phyloP scores from a whole-genome alignment of 2,329 filamentous ascomycete species.

The Aspergillus japonicus region DNA sequence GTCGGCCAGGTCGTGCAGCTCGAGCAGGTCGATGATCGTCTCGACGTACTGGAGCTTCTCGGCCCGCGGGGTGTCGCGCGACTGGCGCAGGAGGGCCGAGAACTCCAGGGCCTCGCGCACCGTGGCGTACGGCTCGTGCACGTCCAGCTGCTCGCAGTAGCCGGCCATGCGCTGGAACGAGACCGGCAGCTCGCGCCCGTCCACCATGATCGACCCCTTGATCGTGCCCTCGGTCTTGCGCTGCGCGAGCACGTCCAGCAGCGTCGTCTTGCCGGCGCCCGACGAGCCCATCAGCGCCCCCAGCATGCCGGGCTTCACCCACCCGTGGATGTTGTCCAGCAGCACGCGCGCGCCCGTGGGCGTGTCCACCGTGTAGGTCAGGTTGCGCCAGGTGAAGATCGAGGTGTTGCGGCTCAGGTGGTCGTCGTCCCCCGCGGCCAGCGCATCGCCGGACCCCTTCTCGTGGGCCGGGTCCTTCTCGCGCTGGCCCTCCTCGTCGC shows the following conservation, averaged over 20 bases:
- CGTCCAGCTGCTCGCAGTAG: constrained; percentile 66
- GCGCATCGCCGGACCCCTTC: constrained; percentile 10
- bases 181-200: constrained; percentile 57
- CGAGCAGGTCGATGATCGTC: constrained; percentile 60
- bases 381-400: constrained; percentile 70
- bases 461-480: constrained; percentile 16
- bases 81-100: constrained; percentile 62
- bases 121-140: constrained; percentile 64
- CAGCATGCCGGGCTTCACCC: constrained; percentile 72
- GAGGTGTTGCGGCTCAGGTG: constrained; percentile 60
- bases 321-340: constrained; percentile 68
- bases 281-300: constrained; percentile 74
- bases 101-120: constrained; percentile 65
- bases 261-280: constrained; percentile 72
- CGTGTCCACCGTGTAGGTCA: constrained; percentile 67
- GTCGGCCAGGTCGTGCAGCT: constrained; percentile 61
- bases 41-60: constrained; percentile 65
- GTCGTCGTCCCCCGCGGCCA: constrained; percentile 23
- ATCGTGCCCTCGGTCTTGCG: constrained; percentile 63
- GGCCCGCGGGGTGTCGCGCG: constrained; percentile 47
- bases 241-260: constrained; percentile 71
- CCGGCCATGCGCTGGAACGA: constrained; percentile 66
- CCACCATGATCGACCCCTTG: constrained; percentile 62
- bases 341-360: constrained; percentile 54
- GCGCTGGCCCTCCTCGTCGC: constrained; percentile 51